These are phyloP conservation scores for Cryptosporidium felis DNA, from an alignment of 169 alveolate genomes.

Conservation along the genomic window DNA sequence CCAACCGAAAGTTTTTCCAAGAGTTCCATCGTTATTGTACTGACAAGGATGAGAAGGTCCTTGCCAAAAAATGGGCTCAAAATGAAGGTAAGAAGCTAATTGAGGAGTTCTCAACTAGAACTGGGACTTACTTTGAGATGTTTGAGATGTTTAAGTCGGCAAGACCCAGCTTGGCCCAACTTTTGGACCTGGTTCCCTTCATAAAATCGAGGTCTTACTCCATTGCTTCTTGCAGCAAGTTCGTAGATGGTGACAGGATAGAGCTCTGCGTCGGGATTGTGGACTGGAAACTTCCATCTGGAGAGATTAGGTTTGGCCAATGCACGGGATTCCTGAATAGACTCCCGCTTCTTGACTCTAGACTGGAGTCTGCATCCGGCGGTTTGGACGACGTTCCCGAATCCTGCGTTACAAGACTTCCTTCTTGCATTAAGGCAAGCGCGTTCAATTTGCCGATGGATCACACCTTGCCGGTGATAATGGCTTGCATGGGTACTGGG, in stretches of 20 bases:
- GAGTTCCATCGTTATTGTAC: conserved; percentile 48
- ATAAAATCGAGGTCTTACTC: conserved; percentile 73
- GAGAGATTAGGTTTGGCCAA: conserved; percentile 39
- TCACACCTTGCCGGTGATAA: conserved; percentile 73
- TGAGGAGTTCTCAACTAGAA: conserved; percentile 39
- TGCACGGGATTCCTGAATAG: conserved; percentile 66
- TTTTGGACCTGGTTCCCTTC: conserved; percentile 66
- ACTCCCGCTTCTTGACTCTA: conserved; percentile 11
- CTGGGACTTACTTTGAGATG: conserved; percentile 68
- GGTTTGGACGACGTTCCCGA: neutral
- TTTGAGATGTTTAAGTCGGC: conserved; percentile 62
- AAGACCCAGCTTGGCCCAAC: conserved; percentile 68
- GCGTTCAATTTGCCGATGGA: conserved; percentile 77
- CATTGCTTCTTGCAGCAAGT: conserved; percentile 71
- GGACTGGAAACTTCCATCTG: conserved; percentile 33
- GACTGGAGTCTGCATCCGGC: neutral
- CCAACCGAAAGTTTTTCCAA: conserved; percentile 64
- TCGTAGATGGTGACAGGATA: conserved; percentile 15
- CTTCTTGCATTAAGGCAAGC: conserved; percentile 47
- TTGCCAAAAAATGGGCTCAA: conserved; percentile 47
- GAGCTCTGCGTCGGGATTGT: conserved; percentile 65
- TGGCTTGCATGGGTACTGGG: conserved; percentile 82
- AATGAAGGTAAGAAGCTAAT: conserved; percentile 58
- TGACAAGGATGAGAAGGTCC: conserved; percentile 58
- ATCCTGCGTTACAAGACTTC: neutral